These are phyloP conservation scores for Cladosporium cucumerinum DNA, from an alignment of 2,329 filamentous ascomycete genomes.

Conservation along the genomic window DNA sequence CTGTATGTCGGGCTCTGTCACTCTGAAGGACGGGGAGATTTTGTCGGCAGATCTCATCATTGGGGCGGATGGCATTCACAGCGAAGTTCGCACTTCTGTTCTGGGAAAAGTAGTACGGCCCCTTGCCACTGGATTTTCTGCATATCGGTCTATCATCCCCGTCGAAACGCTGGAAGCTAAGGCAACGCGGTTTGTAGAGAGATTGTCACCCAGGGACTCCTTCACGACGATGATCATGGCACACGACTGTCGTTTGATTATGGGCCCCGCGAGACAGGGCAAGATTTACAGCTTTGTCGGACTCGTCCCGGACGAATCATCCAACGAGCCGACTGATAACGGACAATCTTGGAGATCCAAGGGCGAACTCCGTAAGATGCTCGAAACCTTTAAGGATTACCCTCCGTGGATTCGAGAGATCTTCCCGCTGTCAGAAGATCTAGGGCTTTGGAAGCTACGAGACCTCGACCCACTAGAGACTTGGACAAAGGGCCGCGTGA, in stretches of 20 bases:
- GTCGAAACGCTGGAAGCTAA: slow-evolving; percentile 17
- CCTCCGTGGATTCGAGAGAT: slow-evolving; percentile 40
- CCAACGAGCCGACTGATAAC: slow-evolving; percentile 36
- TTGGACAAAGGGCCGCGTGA: slow-evolving; percentile 33
- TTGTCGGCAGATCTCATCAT: too few relatives aligned
- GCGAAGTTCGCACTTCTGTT: too few relatives aligned
- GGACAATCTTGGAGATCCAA: slow-evolving; percentile 41
- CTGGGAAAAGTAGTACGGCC: too few relatives aligned
- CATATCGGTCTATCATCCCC: too few relatives aligned
- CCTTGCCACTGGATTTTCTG: too few relatives aligned
- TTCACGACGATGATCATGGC: slow-evolving; percentile 48
- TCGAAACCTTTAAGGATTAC: slow-evolving; percentile 42
- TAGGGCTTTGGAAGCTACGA: slow-evolving; percentile 46
- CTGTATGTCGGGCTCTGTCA: too few relatives aligned
- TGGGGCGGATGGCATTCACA: too few relatives aligned
- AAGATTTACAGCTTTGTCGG: slow-evolving; percentile 42
- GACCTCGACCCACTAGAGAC: slow-evolving; percentile 43
- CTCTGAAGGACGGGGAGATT: too few relatives aligned
- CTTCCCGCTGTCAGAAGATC: slow-evolving; percentile 33
- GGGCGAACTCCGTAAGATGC: slow-evolving; percentile 37
- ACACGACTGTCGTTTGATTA: slow-evolving; percentile 39
- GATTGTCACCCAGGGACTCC: too few relatives aligned
- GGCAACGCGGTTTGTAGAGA: too few relatives aligned
- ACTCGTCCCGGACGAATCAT: slow-evolving; percentile 47
- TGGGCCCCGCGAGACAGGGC: slow-evolving; percentile 45